Base-by-base conservation (phyloP, 768 basidiomycete species). In the Tylopilus felleus region DNA sequence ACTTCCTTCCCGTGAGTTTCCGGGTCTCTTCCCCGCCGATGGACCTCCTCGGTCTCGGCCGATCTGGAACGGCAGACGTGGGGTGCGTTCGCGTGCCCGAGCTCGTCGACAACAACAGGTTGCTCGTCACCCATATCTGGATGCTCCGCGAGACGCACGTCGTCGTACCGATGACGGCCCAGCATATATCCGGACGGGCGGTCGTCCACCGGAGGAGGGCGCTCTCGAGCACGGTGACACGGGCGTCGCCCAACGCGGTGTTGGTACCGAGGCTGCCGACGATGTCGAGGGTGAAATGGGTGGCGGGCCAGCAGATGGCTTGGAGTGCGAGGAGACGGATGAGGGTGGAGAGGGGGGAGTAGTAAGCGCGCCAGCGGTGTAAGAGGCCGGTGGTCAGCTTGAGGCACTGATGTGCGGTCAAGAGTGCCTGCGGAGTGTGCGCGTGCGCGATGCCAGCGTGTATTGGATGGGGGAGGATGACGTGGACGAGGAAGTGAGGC, bases 61-160 rank as follows among this genome's bases (percentile, higher is more conserved):
- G 52, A 64, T 64, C 67, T 3, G 59, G 53, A n/a, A 55, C 28
- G 6, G 53, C 46, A n/a, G 51, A 49, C 14, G 53, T 31, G 22
- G 28, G 1, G 28, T 55, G 53, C 1, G 52, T 45, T 56, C 49
- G 45, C 16, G 63, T 39, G 21, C 48, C 23, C 13, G 55, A 40
- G 47, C 14, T 28, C 6, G 60, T 46, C 7, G 58, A 55, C 27
- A 50, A 38, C 4, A 70, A 71, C 53, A 98, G 80, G 68, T 98
- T 98, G 65, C 86, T 89, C 38, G 94, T 96, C 23, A 97, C 94
- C 93, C 94, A 98, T 55, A 97, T 86, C 73, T 97, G 92, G 51
- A 98, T 80, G 60, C 85, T 82, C 50, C 90, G 80, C 60, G 86
- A 87, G 51, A 86, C 75, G 64, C 86, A 90, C 0, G 96, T 97